Conservation (phyloP, 2,329 filamentous ascomycete species). For the Nannizziopsis barbatae region DNA sequence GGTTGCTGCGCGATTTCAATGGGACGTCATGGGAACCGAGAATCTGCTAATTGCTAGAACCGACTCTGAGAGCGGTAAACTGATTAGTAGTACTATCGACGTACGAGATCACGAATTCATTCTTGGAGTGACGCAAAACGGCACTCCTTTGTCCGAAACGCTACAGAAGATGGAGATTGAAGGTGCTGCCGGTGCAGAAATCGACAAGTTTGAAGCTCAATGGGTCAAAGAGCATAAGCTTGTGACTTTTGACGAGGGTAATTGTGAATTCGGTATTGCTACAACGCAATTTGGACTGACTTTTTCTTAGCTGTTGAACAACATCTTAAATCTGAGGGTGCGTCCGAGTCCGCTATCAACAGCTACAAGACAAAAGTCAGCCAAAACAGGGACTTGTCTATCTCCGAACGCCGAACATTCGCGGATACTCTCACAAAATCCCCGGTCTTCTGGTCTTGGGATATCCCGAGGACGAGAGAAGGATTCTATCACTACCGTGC, state of each 20-base stretch:
- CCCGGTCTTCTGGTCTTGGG: slow-evolving; percentile 75
- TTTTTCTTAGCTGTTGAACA: slow-evolving; percentile 51
- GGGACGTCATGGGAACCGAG: slow-evolving; percentile 95
- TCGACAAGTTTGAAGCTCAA: slow-evolving; percentile 71
- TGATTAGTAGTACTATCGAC: slow-evolving; percentile 84
- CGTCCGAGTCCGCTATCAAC: slow-evolving; percentile 52
- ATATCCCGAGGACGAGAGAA: slow-evolving; percentile 83
- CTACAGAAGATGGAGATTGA: slow-evolving; percentile 78
- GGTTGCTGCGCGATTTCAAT: slow-evolving; percentile 85
- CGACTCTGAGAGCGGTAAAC: slow-evolving; percentile 84
- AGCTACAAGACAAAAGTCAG: slow-evolving; percentile 54
- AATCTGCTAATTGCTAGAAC: slow-evolving; percentile 91
- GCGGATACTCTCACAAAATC: slow-evolving; percentile 56
- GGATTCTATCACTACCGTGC: slow-evolving; percentile 76
- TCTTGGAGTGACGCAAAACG: slow-evolving; percentile 68
- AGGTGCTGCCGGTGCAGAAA: slow-evolving; percentile 66
- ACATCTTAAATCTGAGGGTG: slow-evolving; percentile 58
- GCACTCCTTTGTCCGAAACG: slow-evolving; percentile 73
- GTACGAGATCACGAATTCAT: slow-evolving; percentile 96
- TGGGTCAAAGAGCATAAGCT: slow-evolving; percentile 84
- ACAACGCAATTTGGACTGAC: slow-evolving; percentile 13
- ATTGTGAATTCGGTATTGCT: background rate
- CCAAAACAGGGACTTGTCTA: slow-evolving; percentile 60
- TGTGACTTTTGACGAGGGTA: slow-evolving; percentile 76
- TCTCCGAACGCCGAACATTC: slow-evolving; percentile 63